Conservation (phyloP, 75 land plant genomes). For the Pinus albicaulis region DNA sequence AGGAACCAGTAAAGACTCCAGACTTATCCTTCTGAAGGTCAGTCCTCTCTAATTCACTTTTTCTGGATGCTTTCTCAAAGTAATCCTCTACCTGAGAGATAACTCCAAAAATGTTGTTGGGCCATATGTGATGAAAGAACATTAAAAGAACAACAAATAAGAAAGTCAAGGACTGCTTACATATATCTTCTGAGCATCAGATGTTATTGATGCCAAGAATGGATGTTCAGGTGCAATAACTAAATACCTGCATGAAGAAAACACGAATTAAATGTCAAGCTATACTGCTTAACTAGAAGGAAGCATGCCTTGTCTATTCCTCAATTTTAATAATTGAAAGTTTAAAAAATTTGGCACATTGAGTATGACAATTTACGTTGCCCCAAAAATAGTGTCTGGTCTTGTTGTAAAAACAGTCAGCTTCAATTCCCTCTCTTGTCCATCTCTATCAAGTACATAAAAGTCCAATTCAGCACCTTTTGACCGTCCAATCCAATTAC, state of each 20-base stretch:
- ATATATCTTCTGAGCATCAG: conserved; percentile 39
- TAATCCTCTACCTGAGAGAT: conserved; percentile 72
- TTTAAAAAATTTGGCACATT: neutral
- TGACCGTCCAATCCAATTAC: conserved; percentile 96
- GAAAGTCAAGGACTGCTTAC: conserved; percentile 32
- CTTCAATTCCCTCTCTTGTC: conserved; percentile 34
- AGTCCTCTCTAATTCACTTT: conserved; percentile 95
- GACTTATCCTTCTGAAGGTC: conserved; percentile 97
- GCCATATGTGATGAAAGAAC: neutral
- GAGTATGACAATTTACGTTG: conserved; percentile 54
- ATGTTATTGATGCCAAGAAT: conserved; percentile 52
- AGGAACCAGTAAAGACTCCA: conserved; percentile 84
- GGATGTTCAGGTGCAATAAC: conserved; percentile 91
- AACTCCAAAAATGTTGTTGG: conserved; percentile 9
- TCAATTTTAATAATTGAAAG: neutral
- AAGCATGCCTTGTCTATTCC: neutral
- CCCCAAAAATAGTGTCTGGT: conserved; percentile 95
- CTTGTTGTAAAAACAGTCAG: conserved; percentile 85
- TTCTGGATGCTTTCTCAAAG: conserved; percentile 66
- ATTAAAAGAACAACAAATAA: neutral
- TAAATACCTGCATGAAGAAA: conserved; percentile 55
- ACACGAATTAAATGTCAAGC: neutral
- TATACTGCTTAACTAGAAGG: neutral
- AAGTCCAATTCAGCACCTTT: conserved; percentile 94
- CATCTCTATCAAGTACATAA: conserved; percentile 42